A percentile compares a stretch with the other conserved stretches of the same genome.
Conservation (phyloP, 129 eudicot species). For the Helianthus annuus region HanXRQr2.0-SUNRISE NC_035442.2:170023149-170023648, state of each 20-base stretch:
- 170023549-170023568: no score
- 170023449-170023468: no score
- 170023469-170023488: no score
- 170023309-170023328: conserved; percentile 18
- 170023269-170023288: conserved; percentile 16
- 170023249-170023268: neutral
- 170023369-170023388: neutral
- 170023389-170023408: neutral
- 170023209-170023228: conserved; percentile 1
- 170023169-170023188: conserved; percentile 4
- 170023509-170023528: no score
- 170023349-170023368: neutral
- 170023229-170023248: conserved; percentile 12
- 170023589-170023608: no score
- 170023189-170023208: conserved; percentile 12
- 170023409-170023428: neutral
- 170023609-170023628: no score
- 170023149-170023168: neutral
- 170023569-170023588: no score
- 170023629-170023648: no score
- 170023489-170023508: no score
- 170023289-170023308: conserved; percentile 30
- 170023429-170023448: no score
- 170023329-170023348: neutral
- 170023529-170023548: no score